Evolutionary conservation across 1,284 basidiomycete species (phyloP).

Genomic region (Jaminaea rosea): DNA sequence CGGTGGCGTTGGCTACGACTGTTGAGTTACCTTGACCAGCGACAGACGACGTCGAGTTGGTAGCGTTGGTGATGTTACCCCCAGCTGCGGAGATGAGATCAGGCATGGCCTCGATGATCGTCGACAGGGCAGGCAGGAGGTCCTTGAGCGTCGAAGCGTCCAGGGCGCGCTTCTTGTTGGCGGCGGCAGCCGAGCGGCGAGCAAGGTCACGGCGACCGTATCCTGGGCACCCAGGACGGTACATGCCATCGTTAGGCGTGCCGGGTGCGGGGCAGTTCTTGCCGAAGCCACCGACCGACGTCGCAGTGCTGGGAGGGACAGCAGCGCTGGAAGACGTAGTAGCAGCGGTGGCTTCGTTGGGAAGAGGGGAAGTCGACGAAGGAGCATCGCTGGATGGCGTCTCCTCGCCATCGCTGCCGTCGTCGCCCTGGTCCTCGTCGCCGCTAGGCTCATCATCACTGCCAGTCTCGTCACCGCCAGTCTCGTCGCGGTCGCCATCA

Average conservation of each 20-base stretch:
- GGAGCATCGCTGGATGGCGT: neutral
- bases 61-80: neutral
- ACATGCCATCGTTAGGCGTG: conserved; percentile 30
- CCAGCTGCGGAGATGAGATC: conserved; percentile 7
- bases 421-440: too few relatives aligned
- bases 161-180: conserved; percentile 7
- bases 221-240: conserved; percentile 29
- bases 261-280: conserved; percentile 20
- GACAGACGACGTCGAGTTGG: neutral
- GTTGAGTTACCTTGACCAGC: neutral
- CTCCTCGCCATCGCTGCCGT: neutral
- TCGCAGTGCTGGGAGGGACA: too few relatives aligned
- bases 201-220: conserved; percentile 27
- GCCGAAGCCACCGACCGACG: too few relatives aligned
- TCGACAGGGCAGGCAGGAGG: conserved; percentile 24
- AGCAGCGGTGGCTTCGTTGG: neutral
- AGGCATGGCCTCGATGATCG: conserved; percentile 20
- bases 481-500: neutral
- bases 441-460: too few relatives aligned
- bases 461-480: neutral
- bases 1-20: neutral
- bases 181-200: conserved; percentile 2
- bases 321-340: too few relatives aligned
- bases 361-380: neutral
- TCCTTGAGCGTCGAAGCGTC: conserved; percentile 17